Base-by-base conservation (phyloP, 495 filamentous ascomycete species). In the Aspergillus kassunensis region DNA sequence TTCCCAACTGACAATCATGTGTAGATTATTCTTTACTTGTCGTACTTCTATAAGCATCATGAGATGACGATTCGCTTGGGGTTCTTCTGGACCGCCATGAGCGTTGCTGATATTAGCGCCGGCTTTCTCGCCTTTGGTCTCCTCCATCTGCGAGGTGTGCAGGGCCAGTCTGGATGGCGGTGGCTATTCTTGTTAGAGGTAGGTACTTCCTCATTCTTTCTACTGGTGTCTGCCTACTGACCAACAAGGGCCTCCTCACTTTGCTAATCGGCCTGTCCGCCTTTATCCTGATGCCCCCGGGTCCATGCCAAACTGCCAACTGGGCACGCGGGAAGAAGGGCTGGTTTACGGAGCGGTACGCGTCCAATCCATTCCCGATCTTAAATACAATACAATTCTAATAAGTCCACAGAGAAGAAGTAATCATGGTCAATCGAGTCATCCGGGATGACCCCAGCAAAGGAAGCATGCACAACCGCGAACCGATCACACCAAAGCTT, bases 361-460 rank as follows among this genome's bases (percentile, higher is more conserved):
- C 78, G 29, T 53, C 53, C 10, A 36, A 36, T 18, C 18, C 20
- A n/a, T 5, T 2, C 1, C 13, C 2, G 5, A 27, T 25, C 6
- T 13, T 20, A 23, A 8, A 24, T 4, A n/a, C 0, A 3, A n/a
- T 0, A 3, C 6, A 24, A 7, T 18, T 16, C 24, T 53, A 12
- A 53, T 12, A 6, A 8, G 12, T 10, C 29, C 8, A n/a, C 34
- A 53, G 51, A 23, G 51, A 53, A 25, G 42, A 53, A 46, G 20
- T 29, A 0, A 86, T 86, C 52, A 61, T 84, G 4, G 81, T 83
- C 31, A 86, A 86, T 57, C 73, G 82, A 0, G 67, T 86, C 13
- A 65, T 85, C 4, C 78, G 83, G 19, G 83, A 86, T 40, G 83
- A 85, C 56, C 82, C 83, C 13, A 75, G 72, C 44, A 87, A 85